Conservation (phyloP, 2,329 filamentous ascomycete species). For the Botrytis cinerea region DNA sequence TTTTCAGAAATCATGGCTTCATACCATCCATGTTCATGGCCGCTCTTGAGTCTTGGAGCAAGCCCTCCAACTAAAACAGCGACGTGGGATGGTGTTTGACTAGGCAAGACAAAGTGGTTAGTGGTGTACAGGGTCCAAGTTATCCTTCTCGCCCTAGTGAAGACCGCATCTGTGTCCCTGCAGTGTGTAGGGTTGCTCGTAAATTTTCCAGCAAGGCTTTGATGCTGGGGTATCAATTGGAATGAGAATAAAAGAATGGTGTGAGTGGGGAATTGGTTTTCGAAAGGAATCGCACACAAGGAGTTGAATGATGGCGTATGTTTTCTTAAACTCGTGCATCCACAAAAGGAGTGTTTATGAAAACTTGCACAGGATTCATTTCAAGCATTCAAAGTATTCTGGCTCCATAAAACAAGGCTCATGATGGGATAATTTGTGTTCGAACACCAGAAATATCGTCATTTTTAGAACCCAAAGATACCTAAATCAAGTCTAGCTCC, state of each 20-base stretch:
- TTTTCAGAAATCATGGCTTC: conserved; percentile 5
- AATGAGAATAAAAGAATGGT: neutral
- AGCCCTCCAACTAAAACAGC: conserved; percentile 27
- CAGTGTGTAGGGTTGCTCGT: conserved; percentile 7
- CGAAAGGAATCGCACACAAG: conserved; percentile 17
- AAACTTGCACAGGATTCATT: conserved; percentile 7
- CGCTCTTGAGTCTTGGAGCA: conserved; percentile 3
- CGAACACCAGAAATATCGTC: conserved; percentile 5
- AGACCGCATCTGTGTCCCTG: conserved; percentile 23
- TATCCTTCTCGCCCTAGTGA: conserved; percentile 9
- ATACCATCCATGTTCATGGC: conserved; percentile 19
- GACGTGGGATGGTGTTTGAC: conserved; percentile 30
- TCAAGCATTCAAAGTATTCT: neutral
- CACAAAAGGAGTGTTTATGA: conserved; percentile 6
- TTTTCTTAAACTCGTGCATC: neutral
- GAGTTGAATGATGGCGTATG: neutral
- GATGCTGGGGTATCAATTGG: conserved; percentile 6
- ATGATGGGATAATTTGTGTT: conserved; percentile 1
- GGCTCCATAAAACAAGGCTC: conserved; percentile 13
- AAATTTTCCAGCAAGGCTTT: conserved; percentile 2
- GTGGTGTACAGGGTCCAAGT: conserved; percentile 12
- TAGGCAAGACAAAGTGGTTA: conserved; percentile 15
- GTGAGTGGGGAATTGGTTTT: neutral
- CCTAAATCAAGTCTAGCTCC: conserved; percentile 11
- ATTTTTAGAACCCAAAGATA: conserved; percentile 8